phyloP scores from a whole-genome alignment of 192 early-diverging fungal species.

The Radiomyces spectabilis region DNA sequence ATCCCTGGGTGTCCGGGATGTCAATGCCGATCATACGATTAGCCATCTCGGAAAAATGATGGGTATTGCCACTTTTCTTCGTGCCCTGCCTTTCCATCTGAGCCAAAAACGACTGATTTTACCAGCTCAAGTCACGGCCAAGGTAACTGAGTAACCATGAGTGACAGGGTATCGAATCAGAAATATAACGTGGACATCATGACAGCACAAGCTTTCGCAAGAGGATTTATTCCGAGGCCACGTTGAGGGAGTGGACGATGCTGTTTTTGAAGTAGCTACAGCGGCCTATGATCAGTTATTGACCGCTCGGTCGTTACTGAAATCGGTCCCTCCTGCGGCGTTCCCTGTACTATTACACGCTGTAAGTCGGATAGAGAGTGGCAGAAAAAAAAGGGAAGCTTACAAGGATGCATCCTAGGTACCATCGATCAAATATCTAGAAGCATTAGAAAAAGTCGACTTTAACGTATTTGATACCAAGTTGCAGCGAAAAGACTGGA shows the following conservation, averaged over 20 bases:
- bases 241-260: constrained; percentile 59
- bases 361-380: constrained; percentile 18
- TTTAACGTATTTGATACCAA: constrained; percentile 78
- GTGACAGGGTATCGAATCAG: background rate
- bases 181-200: background rate
- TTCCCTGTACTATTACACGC: constrained; percentile 67
- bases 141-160: constrained; percentile 39
- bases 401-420: constrained; percentile 28
- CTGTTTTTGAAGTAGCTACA: constrained; percentile 83
- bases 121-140: constrained; percentile 68
- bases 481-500: constrained; percentile 60
- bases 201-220: constrained; percentile 65
- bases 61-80: constrained; percentile 70
- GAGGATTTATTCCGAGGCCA: constrained; percentile 64
- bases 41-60: constrained; percentile 88
- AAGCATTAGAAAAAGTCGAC: constrained; percentile 64
- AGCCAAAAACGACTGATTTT: constrained; percentile 60
- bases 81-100: constrained; percentile 69
- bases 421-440: constrained; percentile 65
- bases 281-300: constrained; percentile 70
- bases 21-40: constrained; percentile 81
- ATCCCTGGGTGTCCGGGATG: constrained; percentile 70
- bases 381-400: constrained; percentile 1
- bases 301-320: constrained; percentile 57
- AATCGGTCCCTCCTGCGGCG: constrained; percentile 49